Evolutionary conservation across 2,329 filamentous ascomycete species (phyloP), one percentile per base, ranked within the genome.

Genomic region (Penicillium polonicum): DNA sequence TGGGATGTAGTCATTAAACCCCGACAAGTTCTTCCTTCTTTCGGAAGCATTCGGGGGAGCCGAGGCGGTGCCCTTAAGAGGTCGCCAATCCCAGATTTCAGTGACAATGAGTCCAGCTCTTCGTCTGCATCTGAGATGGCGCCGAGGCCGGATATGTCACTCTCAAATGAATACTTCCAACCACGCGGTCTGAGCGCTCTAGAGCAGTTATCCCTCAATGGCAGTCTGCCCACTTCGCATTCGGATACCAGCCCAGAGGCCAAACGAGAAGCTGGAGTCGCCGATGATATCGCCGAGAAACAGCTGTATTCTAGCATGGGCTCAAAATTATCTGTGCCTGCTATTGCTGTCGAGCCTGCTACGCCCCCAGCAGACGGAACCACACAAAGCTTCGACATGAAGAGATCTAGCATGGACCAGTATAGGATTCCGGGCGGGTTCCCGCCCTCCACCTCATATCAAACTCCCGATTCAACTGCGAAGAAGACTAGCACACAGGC

Each of bases 341-440:
- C 71, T 23, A 79, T 83, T 62, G 70, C 76, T 25, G 66, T 83
- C 42, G 75, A 78, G 53, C 75, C 78, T 56, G 76, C 80, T 29
- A 82, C 80, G 12, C 80, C 81, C 3, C 76, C 72, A 7, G 31
- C 75, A 21, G 76, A 78, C 39, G 72, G 74, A 29, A 65, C 63
- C 0, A 68, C 60, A 10, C 52, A 58, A 23, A 67, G 57, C 23
- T 50, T 69, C 44, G 64, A 69, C 15, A 48, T 46, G 52, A 62
- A 67, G 31, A 63, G 62, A 54, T 72, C 61, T 58, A 74, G 76
- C 58, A 66, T 71, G 57, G 69, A 77, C 59, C 73, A 77, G 52
- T 80, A 83, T 41, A 79, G 79, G 41, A 72, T 87, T 17, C 87
- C 87, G 9, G 87, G 86, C 8, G 81, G 79, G 0, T 89, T 87